Conservation (phyloP, 2,329 filamentous ascomycete genomes). For the Pyrenophora graminea region DNA sequence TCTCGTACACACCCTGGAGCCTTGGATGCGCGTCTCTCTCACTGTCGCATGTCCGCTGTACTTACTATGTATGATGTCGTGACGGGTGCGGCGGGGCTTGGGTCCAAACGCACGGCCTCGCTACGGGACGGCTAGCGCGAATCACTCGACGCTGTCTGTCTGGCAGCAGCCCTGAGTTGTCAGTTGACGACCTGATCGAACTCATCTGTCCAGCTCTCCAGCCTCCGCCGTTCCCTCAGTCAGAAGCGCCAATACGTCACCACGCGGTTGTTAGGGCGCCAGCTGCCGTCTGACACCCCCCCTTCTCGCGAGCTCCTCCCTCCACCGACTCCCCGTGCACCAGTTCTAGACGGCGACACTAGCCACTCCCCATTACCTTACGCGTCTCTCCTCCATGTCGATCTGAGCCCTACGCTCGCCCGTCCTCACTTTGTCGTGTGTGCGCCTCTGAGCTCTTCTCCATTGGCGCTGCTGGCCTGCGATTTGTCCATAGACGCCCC, state of each 20-base stretch:
- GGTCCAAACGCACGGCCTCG: conserved; percentile 24
- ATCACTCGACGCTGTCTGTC: conserved; percentile 26
- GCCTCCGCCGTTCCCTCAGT: conserved; percentile 15
- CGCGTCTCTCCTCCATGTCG: conserved; percentile 38
- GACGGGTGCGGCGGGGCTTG: conserved; percentile 12
- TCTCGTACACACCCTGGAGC: too few species aligned
- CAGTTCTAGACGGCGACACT: conserved; percentile 31
- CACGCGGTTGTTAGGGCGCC: conserved; percentile 24
- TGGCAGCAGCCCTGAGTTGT: conserved; percentile 29
- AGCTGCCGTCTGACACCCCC: conserved; percentile 27
- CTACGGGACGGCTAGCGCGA: conserved; percentile 25
- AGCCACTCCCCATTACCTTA: conserved; percentile 32
- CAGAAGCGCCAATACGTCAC: conserved; percentile 19
- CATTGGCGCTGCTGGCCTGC: conserved; percentile 38
- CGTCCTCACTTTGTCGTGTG: conserved; percentile 17
- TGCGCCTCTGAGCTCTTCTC: conserved; percentile 25
- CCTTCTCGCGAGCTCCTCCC: conserved; percentile 28
- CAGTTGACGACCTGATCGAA: conserved; percentile 23
- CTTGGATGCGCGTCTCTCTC: neutral
- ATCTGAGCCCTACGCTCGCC: conserved; percentile 29
- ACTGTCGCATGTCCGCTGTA: neutral
- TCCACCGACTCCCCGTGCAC: conserved; percentile 31
- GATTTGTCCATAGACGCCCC: conserved; percentile 27
- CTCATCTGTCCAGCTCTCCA: conserved; percentile 20
- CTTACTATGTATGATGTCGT: conserved; percentile 11